These are phyloP conservation scores for Crithidia brevicula DNA, from an alignment of 208 protist species.

Conservation along the genomic window DNA sequence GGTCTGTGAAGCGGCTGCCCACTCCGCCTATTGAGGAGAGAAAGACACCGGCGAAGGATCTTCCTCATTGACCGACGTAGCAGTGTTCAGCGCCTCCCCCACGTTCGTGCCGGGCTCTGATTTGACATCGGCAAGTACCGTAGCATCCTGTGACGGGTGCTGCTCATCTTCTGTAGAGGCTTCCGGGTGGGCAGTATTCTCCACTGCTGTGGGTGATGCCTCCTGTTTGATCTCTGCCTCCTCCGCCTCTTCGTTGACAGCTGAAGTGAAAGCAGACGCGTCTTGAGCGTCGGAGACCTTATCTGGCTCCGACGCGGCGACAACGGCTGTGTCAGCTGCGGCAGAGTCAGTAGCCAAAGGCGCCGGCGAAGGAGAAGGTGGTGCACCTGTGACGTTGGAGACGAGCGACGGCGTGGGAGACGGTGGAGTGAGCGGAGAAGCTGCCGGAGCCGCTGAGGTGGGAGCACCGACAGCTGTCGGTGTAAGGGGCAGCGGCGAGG, in stretches of 20 bases:
- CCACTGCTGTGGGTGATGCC: too few relatives aligned
- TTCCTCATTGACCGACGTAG: background rate
- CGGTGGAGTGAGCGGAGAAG: slow-evolving; percentile 8
- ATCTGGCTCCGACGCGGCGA: background rate
- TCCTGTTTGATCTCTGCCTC: background rate
- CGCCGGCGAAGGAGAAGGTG: background rate
- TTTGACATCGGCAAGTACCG: background rate
- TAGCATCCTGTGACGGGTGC: background rate
- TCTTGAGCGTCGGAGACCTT: background rate
- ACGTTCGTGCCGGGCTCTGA: background rate
- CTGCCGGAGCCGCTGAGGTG: background rate
- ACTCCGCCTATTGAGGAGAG: background rate
- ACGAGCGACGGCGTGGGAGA: slow-evolving; percentile 9
- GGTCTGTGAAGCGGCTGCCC: background rate
- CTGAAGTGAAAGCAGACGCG: background rate
- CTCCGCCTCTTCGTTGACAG: background rate
- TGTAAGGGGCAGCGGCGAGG: background rate
- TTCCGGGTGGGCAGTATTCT: background rate
- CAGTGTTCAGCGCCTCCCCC: background rate
- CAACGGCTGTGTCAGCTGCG: too few relatives aligned
- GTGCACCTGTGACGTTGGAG: background rate
- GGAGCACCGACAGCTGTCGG: slow-evolving; percentile 5
- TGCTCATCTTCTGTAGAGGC: background rate
- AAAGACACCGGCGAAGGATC: background rate
- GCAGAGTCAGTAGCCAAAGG: background rate